Evolutionary conservation across 805 yeast genomes (phyloP).

Genomic region (Candida sphagnicola): DNA sequence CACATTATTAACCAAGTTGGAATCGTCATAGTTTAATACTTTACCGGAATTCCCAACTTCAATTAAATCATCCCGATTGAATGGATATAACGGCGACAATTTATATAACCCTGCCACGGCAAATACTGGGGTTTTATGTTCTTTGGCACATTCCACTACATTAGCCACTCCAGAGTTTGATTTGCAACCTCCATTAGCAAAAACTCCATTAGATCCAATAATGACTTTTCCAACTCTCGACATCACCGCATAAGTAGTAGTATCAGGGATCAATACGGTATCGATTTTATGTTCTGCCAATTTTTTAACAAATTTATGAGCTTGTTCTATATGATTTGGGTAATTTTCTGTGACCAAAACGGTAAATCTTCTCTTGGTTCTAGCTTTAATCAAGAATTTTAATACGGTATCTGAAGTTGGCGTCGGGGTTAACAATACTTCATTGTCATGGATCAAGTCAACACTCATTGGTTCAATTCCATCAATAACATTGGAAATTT

Average conservation of each 20-base stretch:
- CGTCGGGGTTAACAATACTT: conserved; percentile 83
- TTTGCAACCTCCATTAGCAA: conserved; percentile 94
- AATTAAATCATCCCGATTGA: conserved; percentile 74
- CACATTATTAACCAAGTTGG: conserved; percentile 63
- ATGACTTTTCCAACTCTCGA: conserved; percentile 95
- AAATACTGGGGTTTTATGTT: conserved; percentile 92
- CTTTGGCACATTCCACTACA: conserved; percentile 94
- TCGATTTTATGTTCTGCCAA: conserved; percentile 84
- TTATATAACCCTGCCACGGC: conserved; percentile 93
- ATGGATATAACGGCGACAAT: conserved; percentile 89
- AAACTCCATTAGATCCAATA: conserved; percentile 86
- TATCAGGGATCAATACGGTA: conserved; percentile 87
- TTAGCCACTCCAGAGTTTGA: conserved; percentile 87
- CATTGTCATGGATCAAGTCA: conserved; percentile 92
- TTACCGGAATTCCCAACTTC: conserved; percentile 94
- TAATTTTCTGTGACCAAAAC: conserved; percentile 88
- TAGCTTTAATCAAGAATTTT: conserved; percentile 80
- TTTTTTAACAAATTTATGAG: conserved; percentile 75
- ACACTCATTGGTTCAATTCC: conserved; percentile 87
- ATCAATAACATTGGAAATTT: conserved; percentile 83
- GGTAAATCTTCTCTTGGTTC: conserved; percentile 85
- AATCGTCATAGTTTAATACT: conserved; percentile 73
- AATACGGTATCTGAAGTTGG: conserved; percentile 88
- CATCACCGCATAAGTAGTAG: conserved; percentile 93
- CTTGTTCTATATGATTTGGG: conserved; percentile 78